Conservation (phyloP, 202 grass and related monocot genomes). For the Setaria italica region DNA sequence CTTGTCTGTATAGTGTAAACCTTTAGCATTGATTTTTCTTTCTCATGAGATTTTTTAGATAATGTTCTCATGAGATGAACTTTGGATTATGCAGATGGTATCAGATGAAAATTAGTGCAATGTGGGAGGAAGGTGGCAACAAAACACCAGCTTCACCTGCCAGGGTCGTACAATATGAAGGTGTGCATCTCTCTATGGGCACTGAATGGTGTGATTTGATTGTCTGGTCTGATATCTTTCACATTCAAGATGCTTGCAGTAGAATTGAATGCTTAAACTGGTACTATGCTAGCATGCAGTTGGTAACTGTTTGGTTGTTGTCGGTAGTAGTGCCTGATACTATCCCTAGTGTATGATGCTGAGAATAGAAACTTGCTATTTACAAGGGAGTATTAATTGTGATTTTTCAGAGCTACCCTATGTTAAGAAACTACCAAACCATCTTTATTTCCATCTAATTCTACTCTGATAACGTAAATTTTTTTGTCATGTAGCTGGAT, state of each 20-base stretch:
- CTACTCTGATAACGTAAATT: conserved; percentile 39
- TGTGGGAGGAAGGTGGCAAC: conserved; percentile 71
- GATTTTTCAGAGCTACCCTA: conserved; percentile 12
- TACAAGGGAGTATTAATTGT: not conserved
- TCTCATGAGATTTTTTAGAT: not conserved
- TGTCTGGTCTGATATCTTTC: not conserved
- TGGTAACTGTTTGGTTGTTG: conserved; percentile 33
- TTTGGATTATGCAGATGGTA: conserved; percentile 80
- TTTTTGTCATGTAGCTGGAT: conserved; percentile 12
- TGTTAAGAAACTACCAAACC: not conserved
- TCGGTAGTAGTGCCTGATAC: conserved; percentile 1
- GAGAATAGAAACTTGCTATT: conserved; percentile 27
- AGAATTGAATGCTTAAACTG: conserved; percentile 3
- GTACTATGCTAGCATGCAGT: conserved; percentile 10
- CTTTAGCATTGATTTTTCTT: conserved; percentile 1
- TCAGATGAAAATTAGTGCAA: conserved; percentile 88
- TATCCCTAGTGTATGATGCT: not conserved
- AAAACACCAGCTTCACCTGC: conserved; percentile 73
- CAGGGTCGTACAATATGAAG: conserved; percentile 97
- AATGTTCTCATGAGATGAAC: not conserved
- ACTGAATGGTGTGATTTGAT: not conserved
- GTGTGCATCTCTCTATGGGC: conserved; percentile 46
- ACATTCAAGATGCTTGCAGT: conserved; percentile 36
- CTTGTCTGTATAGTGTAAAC: not conserved
- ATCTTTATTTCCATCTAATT: conserved; percentile 32